phyloP scores from a whole-genome alignment of 1,284 basidiomycete genomes.

The Ustilago tritici region DNA sequence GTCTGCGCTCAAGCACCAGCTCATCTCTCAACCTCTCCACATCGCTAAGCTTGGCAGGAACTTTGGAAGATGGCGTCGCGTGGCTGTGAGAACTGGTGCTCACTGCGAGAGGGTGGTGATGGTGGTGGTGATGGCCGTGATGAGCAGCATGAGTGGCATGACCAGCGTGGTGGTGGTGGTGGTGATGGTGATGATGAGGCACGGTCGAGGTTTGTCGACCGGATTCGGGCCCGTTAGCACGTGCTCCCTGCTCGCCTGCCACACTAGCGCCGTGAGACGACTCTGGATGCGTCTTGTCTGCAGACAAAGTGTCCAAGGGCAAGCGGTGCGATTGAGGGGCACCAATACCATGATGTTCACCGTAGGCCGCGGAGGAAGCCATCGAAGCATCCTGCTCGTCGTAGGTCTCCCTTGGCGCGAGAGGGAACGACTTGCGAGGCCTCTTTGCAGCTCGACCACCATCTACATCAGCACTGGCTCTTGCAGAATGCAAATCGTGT shows the following conservation, averaged over 20 bases:
- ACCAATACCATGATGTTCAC: conserved; percentile 1
- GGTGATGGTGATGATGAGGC: conserved; percentile 54
- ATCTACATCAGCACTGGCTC: conserved; percentile 20
- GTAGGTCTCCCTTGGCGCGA: conserved; percentile 28
- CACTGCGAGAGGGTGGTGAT: conserved; percentile 42
- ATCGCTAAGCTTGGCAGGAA: conserved; percentile 40
- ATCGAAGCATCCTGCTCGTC: conserved; percentile 25
- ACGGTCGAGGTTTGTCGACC: conserved; percentile 17
- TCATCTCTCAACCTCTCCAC: conserved; percentile 61
- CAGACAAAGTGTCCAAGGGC: conserved; percentile 19
- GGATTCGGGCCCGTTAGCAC: conserved; percentile 9
- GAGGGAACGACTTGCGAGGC: conserved; percentile 37
- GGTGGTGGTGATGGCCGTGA: conserved; percentile 43
- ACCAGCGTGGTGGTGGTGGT: conserved; percentile 48
- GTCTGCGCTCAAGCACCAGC: conserved; percentile 55
- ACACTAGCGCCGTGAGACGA: conserved; percentile 6
- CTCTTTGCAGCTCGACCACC: conserved; percentile 33
- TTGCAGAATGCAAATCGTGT: conserved; percentile 34
- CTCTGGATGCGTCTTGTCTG: conserved; percentile 23
- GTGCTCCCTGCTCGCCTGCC: conserved; percentile 37
- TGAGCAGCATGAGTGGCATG: conserved; percentile 39
- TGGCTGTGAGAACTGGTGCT: conserved; percentile 27
- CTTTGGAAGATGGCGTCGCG: conserved; percentile 7
- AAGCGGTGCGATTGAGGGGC: conserved; percentile 20
- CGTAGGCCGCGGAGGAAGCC: conserved; percentile 5